These are phyloP conservation scores for Talaromyces marneffei DNA, from an alignment of 2,329 filamentous ascomycete species.

Conservation along the genomic window DNA sequence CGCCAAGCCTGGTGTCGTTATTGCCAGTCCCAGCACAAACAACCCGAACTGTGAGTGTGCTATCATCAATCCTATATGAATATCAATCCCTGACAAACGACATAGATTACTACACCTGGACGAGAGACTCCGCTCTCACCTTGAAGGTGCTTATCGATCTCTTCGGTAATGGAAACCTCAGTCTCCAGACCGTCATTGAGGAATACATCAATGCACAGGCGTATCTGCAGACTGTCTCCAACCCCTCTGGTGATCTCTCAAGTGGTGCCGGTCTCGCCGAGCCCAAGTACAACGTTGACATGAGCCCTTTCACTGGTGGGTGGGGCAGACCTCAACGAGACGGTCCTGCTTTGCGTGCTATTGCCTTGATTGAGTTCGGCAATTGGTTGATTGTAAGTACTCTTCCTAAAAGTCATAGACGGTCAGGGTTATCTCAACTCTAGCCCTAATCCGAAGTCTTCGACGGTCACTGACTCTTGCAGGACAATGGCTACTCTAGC, in stretches of 20 bases:
- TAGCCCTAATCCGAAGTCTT: not conserved
- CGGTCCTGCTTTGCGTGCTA: slow-evolving; percentile 70
- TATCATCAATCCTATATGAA: not conserved
- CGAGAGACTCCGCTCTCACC: slow-evolving; percentile 64
- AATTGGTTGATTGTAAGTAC: slow-evolving; percentile 57
- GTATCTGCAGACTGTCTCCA: slow-evolving; percentile 59
- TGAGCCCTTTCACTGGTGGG: slow-evolving; percentile 53
- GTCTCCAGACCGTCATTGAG: slow-evolving; percentile 57
- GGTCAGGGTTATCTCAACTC: not conserved
- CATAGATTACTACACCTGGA: slow-evolving; percentile 76
- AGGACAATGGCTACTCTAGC: slow-evolving; percentile 49
- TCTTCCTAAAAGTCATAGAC: not conserved
- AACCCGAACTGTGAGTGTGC: slow-evolving; percentile 46
- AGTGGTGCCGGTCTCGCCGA: slow-evolving; percentile 57
- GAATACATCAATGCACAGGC: slow-evolving; percentile 65
- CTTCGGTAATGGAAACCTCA: slow-evolving; percentile 54
- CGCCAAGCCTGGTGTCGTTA: slow-evolving; percentile 46
- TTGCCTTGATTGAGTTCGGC: slow-evolving; percentile 65
- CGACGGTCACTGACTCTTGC: not conserved
- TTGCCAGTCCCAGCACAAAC: slow-evolving; percentile 51
- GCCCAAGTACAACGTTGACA: slow-evolving; percentile 65
- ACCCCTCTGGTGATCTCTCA: slow-evolving; percentile 58
- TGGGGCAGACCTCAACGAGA: slow-evolving; percentile 80
- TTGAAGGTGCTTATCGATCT: slow-evolving; percentile 65
- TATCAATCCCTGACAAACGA: not conserved